phyloP scores from a whole-genome alignment of 2,329 filamentous ascomycete species.

The Leptographium lundbergii region DNA sequence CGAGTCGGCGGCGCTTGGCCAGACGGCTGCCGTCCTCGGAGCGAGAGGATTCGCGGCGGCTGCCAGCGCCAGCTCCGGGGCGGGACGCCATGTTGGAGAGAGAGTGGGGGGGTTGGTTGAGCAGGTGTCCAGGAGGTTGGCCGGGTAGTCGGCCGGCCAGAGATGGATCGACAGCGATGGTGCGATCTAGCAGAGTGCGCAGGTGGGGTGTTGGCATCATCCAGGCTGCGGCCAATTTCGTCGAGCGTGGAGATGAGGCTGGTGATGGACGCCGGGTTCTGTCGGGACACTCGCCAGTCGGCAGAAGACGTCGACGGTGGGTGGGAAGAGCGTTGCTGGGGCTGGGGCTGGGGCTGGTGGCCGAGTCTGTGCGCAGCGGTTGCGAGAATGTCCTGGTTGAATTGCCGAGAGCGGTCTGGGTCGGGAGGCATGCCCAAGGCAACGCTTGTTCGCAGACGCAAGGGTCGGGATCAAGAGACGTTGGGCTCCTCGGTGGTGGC shows the following conservation, averaged over 20 bases:
- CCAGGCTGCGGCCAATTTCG: constrained; percentile 18
- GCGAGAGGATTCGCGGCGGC: constrained; percentile 5
- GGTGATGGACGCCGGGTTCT: neutral
- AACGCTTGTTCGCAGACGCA: neutral
- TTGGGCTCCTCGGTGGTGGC: no score
- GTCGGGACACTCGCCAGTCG: neutral
- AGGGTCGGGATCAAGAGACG: neutral
- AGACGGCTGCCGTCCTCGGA: constrained; percentile 27
- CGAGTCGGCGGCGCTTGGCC: constrained; percentile 58
- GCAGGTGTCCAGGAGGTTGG: neutral
- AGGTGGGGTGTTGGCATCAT: constrained; percentile 31
- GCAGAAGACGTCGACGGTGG: neutral
- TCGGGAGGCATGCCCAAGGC: constrained; percentile 1
- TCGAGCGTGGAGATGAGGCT: constrained; percentile 5
- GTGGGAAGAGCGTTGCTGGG: neutral
- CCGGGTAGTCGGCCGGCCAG: neutral
- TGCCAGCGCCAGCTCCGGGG: neutral
- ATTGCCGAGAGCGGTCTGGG: neutral
- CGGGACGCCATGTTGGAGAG: neutral
- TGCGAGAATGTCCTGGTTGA: neutral
- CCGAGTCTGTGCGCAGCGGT: no score
- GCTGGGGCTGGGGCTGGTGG: no score
- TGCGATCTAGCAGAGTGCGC: constrained; percentile 27
- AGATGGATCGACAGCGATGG: constrained; percentile 4
- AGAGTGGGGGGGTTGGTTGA: neutral